Conservation (phyloP, 2,329 filamentous ascomycete species). For the Xylaria hypoxylon region DNA sequence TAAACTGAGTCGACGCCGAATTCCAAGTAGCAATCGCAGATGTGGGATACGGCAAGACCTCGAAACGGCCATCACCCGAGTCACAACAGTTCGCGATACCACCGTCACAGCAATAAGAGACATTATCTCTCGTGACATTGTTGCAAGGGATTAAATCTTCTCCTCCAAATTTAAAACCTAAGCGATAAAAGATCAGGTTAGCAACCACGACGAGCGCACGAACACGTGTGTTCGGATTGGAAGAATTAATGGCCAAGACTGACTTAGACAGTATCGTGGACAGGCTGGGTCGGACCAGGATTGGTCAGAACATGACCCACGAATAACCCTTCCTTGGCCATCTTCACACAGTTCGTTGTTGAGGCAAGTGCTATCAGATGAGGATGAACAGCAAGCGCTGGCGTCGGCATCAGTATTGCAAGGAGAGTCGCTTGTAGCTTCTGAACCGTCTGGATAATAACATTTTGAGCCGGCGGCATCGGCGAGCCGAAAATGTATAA, state of each 20-base stretch:
- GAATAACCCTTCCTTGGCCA: conserved; percentile 6
- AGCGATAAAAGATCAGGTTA: neutral
- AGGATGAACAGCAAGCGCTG: conserved; percentile 15
- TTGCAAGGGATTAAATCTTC: conserved; percentile 20
- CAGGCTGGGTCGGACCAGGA: conserved; percentile 13
- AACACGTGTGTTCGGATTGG: neutral
- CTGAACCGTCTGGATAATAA: conserved; percentile 11
- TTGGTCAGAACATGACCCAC: conserved; percentile 17
- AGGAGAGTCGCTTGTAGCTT: conserved; percentile 6
- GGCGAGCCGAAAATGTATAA: conserved; percentile 3
- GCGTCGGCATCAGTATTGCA: conserved; percentile 13
- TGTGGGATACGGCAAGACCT: conserved; percentile 13
- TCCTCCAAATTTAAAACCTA: conserved; percentile 7
- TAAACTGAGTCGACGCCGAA: neutral
- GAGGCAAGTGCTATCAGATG: conserved; percentile 8
- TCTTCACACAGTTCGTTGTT: conserved; percentile 12
- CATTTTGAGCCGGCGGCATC: neutral
- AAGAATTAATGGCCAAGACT: neutral
- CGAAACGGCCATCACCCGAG: conserved; percentile 17
- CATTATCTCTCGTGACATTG: conserved; percentile 16
- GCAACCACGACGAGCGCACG: neutral
- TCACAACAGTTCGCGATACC: conserved; percentile 11
- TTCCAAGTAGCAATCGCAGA: conserved; percentile 14
- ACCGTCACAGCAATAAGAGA: conserved; percentile 16
- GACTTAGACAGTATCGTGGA: conserved; percentile 19